Base-by-base conservation (phyloP, 768 basidiomycete species). In the Mycena pura region DNA sequence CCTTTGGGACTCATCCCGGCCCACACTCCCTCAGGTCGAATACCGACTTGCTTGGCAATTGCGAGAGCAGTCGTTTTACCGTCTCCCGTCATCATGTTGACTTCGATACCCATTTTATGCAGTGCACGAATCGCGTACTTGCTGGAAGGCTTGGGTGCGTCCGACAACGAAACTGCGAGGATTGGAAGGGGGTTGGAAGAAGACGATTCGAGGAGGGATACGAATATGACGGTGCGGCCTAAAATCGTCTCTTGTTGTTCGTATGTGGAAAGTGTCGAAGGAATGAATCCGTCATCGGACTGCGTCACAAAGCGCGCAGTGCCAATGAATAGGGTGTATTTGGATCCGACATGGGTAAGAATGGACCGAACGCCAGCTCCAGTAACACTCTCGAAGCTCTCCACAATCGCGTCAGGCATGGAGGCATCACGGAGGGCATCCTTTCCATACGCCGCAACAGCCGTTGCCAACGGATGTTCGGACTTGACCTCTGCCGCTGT, bases 401-500 rank as follows among this genome's bases (percentile, higher is more conserved):
- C 81, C 31, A 99, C 77, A 8, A 69, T 75, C 6, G 88, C 83
- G 41, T 84, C 79, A 0, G 88, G 84, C 0, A 80, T 71, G 8
- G 78, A 68, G 17, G 48, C 24, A 21, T 68, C 71, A 14, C 78
- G 76, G 11, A 94, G 73, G 0, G 86, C 67, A 27, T 88, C 85
- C 70, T 85, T 90, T 28, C 94, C 92, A 71, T 94, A 91, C 0
- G 84, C 76, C 5, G 96, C 93, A 46, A 98, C 89, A 14, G 97
- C 96, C 70, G 93, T 92, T 10, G 96, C 97, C 21, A 99, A 86
- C 2, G 97, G 97, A 70, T 99, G 97, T 73, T 99, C 97, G 0
- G 96, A 98, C 61, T 88, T 87, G 10, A 91, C 89, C 74, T 99
- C 96, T 0, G 94, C 89, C 1, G 90, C 89, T 25, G 90, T 85